Evolutionary conservation across 805 yeast genomes (phyloP).

Genomic region (Wickerhamiella siamensis): DNA sequence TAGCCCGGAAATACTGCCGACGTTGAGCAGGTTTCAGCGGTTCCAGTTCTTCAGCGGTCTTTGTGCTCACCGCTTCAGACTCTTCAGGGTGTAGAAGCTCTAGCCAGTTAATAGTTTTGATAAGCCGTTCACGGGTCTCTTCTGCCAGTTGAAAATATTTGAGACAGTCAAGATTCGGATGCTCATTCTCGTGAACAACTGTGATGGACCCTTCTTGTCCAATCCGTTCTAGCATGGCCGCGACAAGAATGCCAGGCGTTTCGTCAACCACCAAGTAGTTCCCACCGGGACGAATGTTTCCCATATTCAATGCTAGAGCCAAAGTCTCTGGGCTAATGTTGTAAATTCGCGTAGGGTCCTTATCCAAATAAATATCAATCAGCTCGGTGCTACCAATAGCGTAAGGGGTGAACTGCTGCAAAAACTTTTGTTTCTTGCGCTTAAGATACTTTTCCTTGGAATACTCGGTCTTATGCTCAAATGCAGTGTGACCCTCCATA

Average conservation of each 20-base stretch:
- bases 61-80: constrained; percentile 30
- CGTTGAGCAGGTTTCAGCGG: constrained; percentile 45
- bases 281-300: constrained; percentile 81
- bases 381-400: constrained; percentile 57
- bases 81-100: constrained; percentile 73
- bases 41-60: constrained; percentile 37
- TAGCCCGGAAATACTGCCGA: constrained; percentile 52
- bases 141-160: constrained; percentile 46
- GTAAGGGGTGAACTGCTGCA: constrained; percentile 72
- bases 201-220: constrained; percentile 54
- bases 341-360: constrained; percentile 55
- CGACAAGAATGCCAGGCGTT: constrained; percentile 80
- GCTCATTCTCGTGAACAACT: constrained; percentile 83
- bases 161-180: constrained; percentile 63
- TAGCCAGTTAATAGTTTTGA: constrained; percentile 58
- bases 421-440: constrained; percentile 83
- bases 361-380: constrained; percentile 60
- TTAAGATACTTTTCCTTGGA: constrained; percentile 87
- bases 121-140: constrained; percentile 36
- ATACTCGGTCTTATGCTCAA: constrained; percentile 73
- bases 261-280: constrained; percentile 80
- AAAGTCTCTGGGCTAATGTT: constrained; percentile 78
- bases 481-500: constrained; percentile 70
- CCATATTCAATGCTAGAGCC: constrained; percentile 63
- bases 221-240: constrained; percentile 84